Percentiles rank a stretch among this genome's conserved stretches.
Evolutionary conservation across 1,284 basidiomycete species (phyloP).

Genomic region (Ustilago bromivora): DNA sequence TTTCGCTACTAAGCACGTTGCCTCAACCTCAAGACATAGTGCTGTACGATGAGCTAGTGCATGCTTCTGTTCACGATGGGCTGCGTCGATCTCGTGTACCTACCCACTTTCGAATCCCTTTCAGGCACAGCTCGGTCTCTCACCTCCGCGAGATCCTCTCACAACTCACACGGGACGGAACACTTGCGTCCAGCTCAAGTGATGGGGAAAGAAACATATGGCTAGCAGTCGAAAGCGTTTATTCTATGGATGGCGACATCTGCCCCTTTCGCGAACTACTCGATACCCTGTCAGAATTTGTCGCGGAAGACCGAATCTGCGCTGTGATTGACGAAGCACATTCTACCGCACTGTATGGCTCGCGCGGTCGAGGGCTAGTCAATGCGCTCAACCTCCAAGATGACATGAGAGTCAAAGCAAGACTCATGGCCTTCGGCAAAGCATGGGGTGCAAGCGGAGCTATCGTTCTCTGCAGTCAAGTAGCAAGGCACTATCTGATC

Average conservation of each 20-base stretch:
- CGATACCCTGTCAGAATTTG: constrained; percentile 74
- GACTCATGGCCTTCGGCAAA: constrained; percentile 67
- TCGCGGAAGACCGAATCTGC: constrained; percentile 71
- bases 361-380: constrained; percentile 50
- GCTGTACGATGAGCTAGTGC: constrained; percentile 88
- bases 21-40: constrained; percentile 84
- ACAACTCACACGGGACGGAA: constrained; percentile 6
- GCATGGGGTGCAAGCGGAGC: constrained; percentile 72
- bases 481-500: constrained; percentile 84
- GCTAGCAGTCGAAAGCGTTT: constrained; percentile 87
- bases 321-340: constrained; percentile 82
- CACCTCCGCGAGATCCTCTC: constrained; percentile 30
- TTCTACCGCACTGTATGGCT: constrained; percentile 81
- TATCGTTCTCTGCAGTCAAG: constrained; percentile 79
- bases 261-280: constrained; percentile 80
- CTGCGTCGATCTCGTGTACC: constrained; percentile 78
- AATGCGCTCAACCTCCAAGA: constrained; percentile 37
- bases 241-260: constrained; percentile 95
- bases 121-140: constrained; percentile 35
- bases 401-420: constrained; percentile 40
- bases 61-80: constrained; percentile 92
- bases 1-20: constrained; percentile 84
- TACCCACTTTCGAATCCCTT: constrained; percentile 25
- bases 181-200: constrained; percentile 10
- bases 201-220: constrained; percentile 54